Conservation (phyloP, 2,329 filamentous ascomycete genomes). For the Eutypa lata region DNA sequence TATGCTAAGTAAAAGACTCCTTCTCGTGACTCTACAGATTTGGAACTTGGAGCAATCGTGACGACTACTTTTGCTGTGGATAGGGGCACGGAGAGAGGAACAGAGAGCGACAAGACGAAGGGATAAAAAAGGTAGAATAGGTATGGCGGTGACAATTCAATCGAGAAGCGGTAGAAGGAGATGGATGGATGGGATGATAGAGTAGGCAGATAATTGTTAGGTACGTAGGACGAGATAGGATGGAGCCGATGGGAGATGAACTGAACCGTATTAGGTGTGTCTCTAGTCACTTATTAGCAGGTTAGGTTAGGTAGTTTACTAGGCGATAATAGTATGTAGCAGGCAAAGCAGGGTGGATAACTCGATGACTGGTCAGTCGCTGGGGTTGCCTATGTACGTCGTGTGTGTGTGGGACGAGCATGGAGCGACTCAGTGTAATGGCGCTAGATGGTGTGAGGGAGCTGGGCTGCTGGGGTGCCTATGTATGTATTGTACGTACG, state of each 20-base stretch:
- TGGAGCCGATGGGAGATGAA: constrained; percentile 7
- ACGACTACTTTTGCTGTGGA: constrained; percentile 14
- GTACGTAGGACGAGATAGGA: constrained; percentile 15
- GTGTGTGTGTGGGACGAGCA: constrained; percentile 27
- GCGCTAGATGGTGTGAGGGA: neutral
- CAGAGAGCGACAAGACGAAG: constrained; percentile 30
- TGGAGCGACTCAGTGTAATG: constrained; percentile 24
- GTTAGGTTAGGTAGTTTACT: too few relatives aligned
- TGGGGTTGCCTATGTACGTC: constrained; percentile 9
- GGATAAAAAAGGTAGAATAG: constrained; percentile 8
- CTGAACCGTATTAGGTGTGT: constrained; percentile 7
- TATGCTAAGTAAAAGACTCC: constrained; percentile 20
- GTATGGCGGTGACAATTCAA: constrained; percentile 15
- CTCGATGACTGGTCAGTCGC: neutral
- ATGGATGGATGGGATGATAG: constrained; percentile 10
- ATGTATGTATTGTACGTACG: too few relatives aligned
- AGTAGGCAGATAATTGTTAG: neutral
- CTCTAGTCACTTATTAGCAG: neutral
- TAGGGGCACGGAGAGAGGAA: constrained; percentile 24
- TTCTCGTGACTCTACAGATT: constrained; percentile 19
- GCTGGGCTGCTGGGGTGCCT: too few relatives aligned
- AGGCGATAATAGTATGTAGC: too few relatives aligned
- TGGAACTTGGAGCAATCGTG: constrained; percentile 19
- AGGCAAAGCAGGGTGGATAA: neutral
- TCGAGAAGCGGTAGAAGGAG: constrained; percentile 25